A percentile compares a stretch with the other conserved stretches of the same genome.
These are phyloP conservation scores for Neurospora intermedia DNA, from an alignment of 495 filamentous ascomycete genomes.

Conservation along the genomic window DNA sequence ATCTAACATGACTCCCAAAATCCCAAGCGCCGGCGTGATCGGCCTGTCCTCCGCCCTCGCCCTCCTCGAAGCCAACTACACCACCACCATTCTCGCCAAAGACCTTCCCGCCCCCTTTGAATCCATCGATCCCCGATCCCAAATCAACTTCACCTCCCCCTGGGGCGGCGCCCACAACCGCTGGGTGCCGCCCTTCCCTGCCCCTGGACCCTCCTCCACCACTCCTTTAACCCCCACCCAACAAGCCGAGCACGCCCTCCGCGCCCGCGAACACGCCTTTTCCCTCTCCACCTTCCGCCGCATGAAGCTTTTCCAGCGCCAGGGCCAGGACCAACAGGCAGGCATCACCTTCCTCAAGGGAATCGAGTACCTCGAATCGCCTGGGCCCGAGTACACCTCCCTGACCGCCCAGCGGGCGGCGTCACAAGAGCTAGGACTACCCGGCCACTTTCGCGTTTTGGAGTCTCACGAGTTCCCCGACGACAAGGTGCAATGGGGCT, in stretches of 20 bases:
- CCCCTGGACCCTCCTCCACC: background rate
- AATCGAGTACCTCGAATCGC: constrained; percentile 49
- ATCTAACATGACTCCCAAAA: constrained; percentile 1
- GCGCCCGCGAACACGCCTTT: constrained; percentile 36
- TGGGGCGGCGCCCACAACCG: constrained; percentile 59
- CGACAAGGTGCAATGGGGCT: constrained; percentile 41
- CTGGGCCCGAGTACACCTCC: constrained; percentile 22
- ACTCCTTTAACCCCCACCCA: background rate
- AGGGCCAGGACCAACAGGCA: constrained; percentile 26
- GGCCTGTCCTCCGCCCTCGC: constrained; percentile 43
- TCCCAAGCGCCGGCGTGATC: constrained; percentile 44
- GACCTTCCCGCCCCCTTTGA: constrained; percentile 43
- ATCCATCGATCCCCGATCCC: constrained; percentile 26
- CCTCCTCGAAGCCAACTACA: constrained; percentile 36
- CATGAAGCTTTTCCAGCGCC: constrained; percentile 32
- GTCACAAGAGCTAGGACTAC: constrained; percentile 30
- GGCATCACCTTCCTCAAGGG: constrained; percentile 45
- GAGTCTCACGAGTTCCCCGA: constrained; percentile 29
- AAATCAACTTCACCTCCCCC: constrained; percentile 52
- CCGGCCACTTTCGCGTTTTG: constrained; percentile 32
- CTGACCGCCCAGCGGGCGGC: constrained; percentile 20
- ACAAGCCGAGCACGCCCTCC: constrained; percentile 3
- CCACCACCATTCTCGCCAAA: constrained; percentile 43
- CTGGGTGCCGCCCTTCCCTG: constrained; percentile 33
- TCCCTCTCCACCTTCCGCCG: constrained; percentile 40